Conservation (phyloP, 495 filamentous ascomycete species). For the Hyaloscypha hepaticicola region DNA sequence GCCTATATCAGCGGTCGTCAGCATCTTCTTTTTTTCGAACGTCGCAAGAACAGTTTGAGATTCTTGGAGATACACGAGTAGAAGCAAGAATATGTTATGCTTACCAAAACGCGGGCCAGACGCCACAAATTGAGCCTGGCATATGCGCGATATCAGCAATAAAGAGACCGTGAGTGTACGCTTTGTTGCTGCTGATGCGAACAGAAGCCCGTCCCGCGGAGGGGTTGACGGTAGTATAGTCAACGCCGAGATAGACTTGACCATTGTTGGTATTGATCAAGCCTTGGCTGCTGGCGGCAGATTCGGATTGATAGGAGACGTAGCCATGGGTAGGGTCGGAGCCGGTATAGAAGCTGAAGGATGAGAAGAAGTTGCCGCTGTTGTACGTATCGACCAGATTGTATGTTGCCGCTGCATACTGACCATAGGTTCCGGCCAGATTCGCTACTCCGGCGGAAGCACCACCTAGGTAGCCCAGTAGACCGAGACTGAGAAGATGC, state of each 20-base stretch:
- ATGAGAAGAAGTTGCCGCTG: slow-evolving; percentile 48
- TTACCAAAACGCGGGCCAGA: slow-evolving; percentile 33
- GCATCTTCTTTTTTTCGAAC: too few species aligned
- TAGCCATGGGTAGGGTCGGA: slow-evolving; percentile 69
- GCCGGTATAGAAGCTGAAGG: slow-evolving; percentile 52
- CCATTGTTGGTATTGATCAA: slow-evolving; percentile 48
- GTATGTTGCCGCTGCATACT: slow-evolving; percentile 22
- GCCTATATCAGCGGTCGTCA: too few species aligned
- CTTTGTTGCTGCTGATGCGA: slow-evolving; percentile 65
- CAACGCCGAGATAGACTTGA: slow-evolving; percentile 55
- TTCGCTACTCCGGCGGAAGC: not conserved
- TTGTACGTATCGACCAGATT: slow-evolving; percentile 19
- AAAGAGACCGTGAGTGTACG: slow-evolving; percentile 68
- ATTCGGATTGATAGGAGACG: slow-evolving; percentile 54
- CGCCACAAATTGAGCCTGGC: slow-evolving; percentile 51
- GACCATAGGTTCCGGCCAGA: not conserved
- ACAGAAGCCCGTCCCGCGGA: slow-evolving; percentile 62
- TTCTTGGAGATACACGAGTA: too few species aligned
- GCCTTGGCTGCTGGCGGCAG: slow-evolving; percentile 42
- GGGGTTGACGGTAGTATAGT: slow-evolving; percentile 37
- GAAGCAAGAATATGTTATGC: too few species aligned
- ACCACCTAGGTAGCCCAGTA: not conserved
- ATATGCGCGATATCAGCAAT: slow-evolving; percentile 76
- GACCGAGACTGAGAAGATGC: not conserved
- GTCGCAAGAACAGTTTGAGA: too few species aligned